phyloP scores from a whole-genome alignment of 1,284 basidiomycete genomes.

The Cryptococcus floricola region DNA sequence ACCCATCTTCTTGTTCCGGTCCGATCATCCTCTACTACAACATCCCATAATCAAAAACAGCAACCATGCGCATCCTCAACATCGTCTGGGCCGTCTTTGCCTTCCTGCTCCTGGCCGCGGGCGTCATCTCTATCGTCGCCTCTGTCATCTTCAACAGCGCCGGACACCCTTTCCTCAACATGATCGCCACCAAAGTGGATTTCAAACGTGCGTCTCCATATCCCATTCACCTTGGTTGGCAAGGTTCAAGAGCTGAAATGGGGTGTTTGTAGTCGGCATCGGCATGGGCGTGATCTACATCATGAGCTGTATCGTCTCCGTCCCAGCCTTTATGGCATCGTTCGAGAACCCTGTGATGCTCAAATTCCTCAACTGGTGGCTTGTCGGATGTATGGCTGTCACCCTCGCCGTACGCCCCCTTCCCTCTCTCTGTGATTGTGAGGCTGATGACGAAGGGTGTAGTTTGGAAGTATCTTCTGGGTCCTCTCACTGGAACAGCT shows the following conservation, averaged over 20 bases:
- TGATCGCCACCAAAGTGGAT: conserved; percentile 60
- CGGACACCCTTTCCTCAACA: conserved; percentile 61
- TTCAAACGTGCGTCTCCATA: conserved; percentile 56
- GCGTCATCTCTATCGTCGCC: conserved; percentile 60
- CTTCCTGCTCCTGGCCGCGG: conserved; percentile 64
- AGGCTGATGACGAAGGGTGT: no score
- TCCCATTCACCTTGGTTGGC: background rate
- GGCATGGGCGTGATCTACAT: conserved; percentile 65
- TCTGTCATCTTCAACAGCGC: conserved; percentile 66
- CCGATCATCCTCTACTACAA: background rate
- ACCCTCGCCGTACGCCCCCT: conserved; percentile 19
- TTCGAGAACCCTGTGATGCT: conserved; percentile 65
- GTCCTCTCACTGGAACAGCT: conserved; percentile 69
- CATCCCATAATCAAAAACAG: background rate
- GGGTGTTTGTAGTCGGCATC: conserved; percentile 57
- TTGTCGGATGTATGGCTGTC: conserved; percentile 55
- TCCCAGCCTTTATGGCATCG: conserved; percentile 65
- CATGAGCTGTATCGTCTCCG: conserved; percentile 64
- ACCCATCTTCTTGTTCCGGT: background rate
- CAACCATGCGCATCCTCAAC: conserved; percentile 54
- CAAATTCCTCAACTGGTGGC: conserved; percentile 66
- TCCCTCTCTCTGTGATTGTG: background rate
- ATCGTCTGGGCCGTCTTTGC: conserved; percentile 67
- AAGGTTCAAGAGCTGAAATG: background rate
- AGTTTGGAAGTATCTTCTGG: conserved; percentile 68